Evolutionary conservation across 2,329 filamentous ascomycete species (phyloP), one percentile per base, ranked within the genome.

Genomic region (Fonsecaea pedrosoi): DNA sequence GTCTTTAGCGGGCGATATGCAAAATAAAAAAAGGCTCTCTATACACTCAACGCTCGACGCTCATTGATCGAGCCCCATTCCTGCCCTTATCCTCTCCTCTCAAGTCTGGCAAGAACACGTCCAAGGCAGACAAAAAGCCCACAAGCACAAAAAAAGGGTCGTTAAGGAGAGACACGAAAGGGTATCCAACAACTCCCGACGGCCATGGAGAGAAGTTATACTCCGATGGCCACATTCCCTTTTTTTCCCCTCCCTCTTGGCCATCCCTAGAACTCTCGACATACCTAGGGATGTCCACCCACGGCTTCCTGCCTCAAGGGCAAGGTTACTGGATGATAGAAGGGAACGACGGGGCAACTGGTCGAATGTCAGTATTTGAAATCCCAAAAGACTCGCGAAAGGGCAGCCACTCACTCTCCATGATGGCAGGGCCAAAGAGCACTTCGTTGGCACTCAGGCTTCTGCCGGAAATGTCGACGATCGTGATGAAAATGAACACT

Each of bases 361-460:
- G 1, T 32, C n/a, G 13, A 2, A 12, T 13, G 38, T 64, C 30
- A 64, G 54, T 10, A 15, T 9, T 12, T 5, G 40, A 53, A 2
- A n/a, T 18, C 4, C 38, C 13, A 60, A 35, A 25, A 18, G 13
- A 54, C 30, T 56, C 15, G 25, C 25, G 25, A 25, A 13, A 38
- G 21, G 32, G n/a, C 40, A 54, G 25, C 48, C 13, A 65, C 68
- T 64, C 54, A 70, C 72, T 64, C 56, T 74, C 71, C 40, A 73
- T 40, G 50, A 74, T 69, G 15, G 70, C 69, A 18, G 73, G 73
- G 4, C 73, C 73, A 38, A 72, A 71, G 34, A 73, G 45, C 37
- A 72, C 62, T 57, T 70, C 69, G 6, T 34, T 35, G 34, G 67
- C 72, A 18, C 48, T 66, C 38, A 74, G 57, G 54, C 45, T 60